Conservation (phyloP, 345 rosid genomes). For the Microcos paniculata region DNA sequence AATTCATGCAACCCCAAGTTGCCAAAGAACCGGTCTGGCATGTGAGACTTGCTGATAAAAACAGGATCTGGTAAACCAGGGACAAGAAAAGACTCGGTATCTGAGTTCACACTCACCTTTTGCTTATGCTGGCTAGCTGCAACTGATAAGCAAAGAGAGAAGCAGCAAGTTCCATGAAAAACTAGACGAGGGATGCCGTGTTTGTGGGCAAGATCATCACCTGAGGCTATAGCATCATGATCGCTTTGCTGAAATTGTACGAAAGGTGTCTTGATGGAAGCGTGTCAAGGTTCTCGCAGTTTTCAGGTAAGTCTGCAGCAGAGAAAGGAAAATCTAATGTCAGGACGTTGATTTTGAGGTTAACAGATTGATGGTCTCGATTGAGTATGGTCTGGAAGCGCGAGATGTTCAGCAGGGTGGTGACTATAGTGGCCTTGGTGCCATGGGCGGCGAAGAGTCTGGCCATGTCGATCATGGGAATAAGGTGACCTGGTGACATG, state of each 20-base stretch:
- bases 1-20: not conserved
- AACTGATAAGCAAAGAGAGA: slow-evolving; percentile 18
- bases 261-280: slow-evolving; percentile 13
- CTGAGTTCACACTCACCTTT: slow-evolving; percentile 17
- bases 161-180: slow-evolving; percentile 33
- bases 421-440: slow-evolving; percentile 28
- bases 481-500: slow-evolving; percentile 27
- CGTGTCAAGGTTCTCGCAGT: not conserved
- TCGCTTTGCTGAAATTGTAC: slow-evolving; percentile 12
- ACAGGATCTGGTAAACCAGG: slow-evolving; percentile 35
- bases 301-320: slow-evolving; percentile 12
- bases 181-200: slow-evolving; percentile 36
- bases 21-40: not conserved
- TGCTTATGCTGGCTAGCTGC: slow-evolving; percentile 20
- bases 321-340: slow-evolving; percentile 11
- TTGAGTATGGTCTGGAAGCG: slow-evolving; percentile 11
- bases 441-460: slow-evolving; percentile 30
- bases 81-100: slow-evolving; percentile 26
- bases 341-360: slow-evolving; percentile 11
- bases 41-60: slow-evolving; percentile 21
- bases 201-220: not conserved
- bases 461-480: slow-evolving; percentile 39
- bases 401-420: slow-evolving; percentile 25
- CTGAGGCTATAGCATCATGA: slow-evolving; percentile 1
- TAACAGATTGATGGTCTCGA: slow-evolving; percentile 13